Base-by-base conservation (phyloP, 495 filamentous ascomycete species). In the Hapsidospora chrysogenum region DNA sequence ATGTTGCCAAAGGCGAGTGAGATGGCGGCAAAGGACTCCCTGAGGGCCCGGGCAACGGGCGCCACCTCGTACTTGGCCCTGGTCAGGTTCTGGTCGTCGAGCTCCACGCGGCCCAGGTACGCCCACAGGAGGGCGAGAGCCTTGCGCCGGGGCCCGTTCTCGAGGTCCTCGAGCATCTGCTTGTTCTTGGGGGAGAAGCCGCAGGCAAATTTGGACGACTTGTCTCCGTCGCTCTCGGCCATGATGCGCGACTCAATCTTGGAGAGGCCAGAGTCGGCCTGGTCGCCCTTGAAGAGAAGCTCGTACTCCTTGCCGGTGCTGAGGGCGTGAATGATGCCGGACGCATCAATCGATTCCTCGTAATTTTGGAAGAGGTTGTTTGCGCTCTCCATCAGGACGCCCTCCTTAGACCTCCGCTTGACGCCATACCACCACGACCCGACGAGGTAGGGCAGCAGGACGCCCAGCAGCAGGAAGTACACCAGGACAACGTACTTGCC, bases 391-490 rank as follows among this genome's bases (percentile, higher is more conserved):
- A 92, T 76, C 25, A 92, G 65, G 20, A 96, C 79, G 42, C 78
- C 78, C 58, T 97, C 89, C 55, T 83, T 89, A 14, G 89, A 95
- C 50, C 82, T 68, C 31, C 76, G 68, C 51, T 93, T 84, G 5
- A 84, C 92, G 35, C 89, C 89, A 52, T 96, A 97, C 89, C 89
- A 97, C 89, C 89, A 97, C 22, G 77, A 80, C 17, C 89, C 89
- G 25, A 96, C 92, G 32, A 92, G 64, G 49, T 94, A 97, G 9
- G 89, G 89, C 29, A 97, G 57, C 28, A 94, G 58, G 20, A 95
- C 81, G 33, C 86, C 92, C 23, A 97, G 70, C 25, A 95, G 61
- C 28, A 70, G 56, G 8, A 81, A 85, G 52, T 97, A 97, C 30
- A 96, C 65, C 44, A 93, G 57, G 39, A 97, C 64, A 30, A 95